Base-by-base conservation (phyloP, 306 rosid genomes). In the cucumber (Cucumis sativus) region DNA sequence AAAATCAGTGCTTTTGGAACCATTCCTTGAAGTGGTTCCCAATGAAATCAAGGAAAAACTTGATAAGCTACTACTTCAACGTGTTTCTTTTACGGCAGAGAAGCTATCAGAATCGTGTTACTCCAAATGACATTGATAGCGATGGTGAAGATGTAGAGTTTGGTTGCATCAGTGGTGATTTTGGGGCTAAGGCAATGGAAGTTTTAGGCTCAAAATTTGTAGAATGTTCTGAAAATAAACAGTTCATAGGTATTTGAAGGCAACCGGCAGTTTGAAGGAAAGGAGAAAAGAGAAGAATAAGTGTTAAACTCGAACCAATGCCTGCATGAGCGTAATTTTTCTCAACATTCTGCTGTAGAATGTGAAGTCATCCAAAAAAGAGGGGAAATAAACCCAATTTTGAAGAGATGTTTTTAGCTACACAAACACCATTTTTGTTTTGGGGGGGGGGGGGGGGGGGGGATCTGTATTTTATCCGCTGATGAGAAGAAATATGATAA, bases 41-140 rank as follows among this genome's bases (percentile, higher is more conserved):
- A 16, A 77, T 43, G 54, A 95, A 88, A 85, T 87, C 86, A 3
- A 84, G 89, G 84, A 86, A 52, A 85, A 67, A 81, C 76, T 52
- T 90, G 86, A 88, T 92, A 39, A 89, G 88, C 86, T 95, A 90
- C 75, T 95, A 90, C 92, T 95, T 92, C 85, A 90, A 95, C 63
- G 96, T 83, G 56, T 90, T 83, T 85, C 82, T 92, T 60, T 75
- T 90, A 79, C 87, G 77, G 55, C 89, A 79, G 69, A 90, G 99
- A 87, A 84, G 80, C 82, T 95, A 92, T 84, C 99, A 95, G 86
- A 95, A 89, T 72, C 97, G 96, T 4, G 93, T 74, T 59, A 90
- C 91, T 64, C 97, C 93, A 30, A 80, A 68, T 55, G 43, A 23
- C 15, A 17, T 89, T 56, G 97, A 90, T 62, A 95, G 97, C 33